phyloP scores from a whole-genome alignment of 2,329 filamentous ascomycete species.

The Aspergillus fischeri region DNA sequence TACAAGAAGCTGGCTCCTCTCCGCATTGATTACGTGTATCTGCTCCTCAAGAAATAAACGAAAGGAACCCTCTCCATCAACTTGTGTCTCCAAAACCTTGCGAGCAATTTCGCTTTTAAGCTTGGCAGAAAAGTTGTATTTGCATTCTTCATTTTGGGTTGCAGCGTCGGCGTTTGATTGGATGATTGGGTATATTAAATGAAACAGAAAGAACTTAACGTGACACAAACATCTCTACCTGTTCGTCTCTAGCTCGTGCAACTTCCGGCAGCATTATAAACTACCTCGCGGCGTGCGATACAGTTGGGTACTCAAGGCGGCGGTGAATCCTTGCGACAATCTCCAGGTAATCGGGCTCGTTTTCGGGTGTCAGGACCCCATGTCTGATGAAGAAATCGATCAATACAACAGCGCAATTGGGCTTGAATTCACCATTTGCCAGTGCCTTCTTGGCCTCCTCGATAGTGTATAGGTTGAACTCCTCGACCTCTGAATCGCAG shows the following conservation, averaged over 20 bases:
- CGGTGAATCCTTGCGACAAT: slow-evolving; percentile 74
- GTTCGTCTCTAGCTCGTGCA: neutral
- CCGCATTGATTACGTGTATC: slow-evolving; percentile 88
- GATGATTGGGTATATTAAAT: slow-evolving; percentile 34
- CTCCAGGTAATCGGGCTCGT: slow-evolving; percentile 73
- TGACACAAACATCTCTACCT: slow-evolving; percentile 15
- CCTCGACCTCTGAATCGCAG: slow-evolving; percentile 83
- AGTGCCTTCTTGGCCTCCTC: slow-evolving; percentile 71
- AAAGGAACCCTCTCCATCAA: neutral
- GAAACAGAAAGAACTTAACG: slow-evolving; percentile 17
- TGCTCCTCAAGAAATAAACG: slow-evolving; percentile 81
- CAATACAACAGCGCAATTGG: slow-evolving; percentile 80
- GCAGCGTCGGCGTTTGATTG: slow-evolving; percentile 42
- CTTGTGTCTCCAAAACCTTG: neutral
- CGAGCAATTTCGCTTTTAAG: slow-evolving; percentile 1
- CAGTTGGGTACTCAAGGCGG: slow-evolving; percentile 72
- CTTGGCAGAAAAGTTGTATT: slow-evolving; percentile 20
- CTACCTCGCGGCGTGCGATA: slow-evolving; percentile 30
- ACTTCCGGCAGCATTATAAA: neutral
- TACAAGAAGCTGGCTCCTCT: slow-evolving; percentile 93
- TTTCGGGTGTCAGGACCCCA: slow-evolving; percentile 71
- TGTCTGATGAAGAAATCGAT: slow-evolving; percentile 88
- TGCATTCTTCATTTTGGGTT: slow-evolving; percentile 28
- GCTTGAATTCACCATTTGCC: slow-evolving; percentile 75
- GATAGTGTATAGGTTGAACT: slow-evolving; percentile 73